Base-by-base conservation (phyloP, 2,329 filamentous ascomycete genomes). In the Colletotrichum liriopes region DNA sequence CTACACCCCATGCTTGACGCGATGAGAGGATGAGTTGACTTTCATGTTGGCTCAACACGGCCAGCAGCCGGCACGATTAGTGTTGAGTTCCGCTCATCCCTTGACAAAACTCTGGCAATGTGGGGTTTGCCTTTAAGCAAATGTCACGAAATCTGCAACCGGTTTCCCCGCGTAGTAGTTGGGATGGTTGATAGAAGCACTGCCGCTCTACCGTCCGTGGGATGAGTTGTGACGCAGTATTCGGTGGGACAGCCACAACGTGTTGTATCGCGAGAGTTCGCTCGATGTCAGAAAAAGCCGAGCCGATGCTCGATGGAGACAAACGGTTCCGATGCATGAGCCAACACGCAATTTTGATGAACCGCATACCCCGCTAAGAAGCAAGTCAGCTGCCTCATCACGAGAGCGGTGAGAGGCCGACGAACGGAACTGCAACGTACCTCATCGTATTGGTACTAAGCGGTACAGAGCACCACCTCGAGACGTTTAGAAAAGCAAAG, bases 381-480 rank as follows among this genome's bases (percentile, higher is more conserved):
- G 59, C 32, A 69, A 72, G 65, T 72, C 65, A 72, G 59, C 70
- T 72, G 70, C 65, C 56, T 69, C 60, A 60, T 65, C 65, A 56
- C 39, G 47, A 65, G 54, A 72, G 70, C 70, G 69, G 69, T 72
- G 69, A 72, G 59, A 54, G 45, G 37, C 43, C 23, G 65, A 64
- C 20, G 32, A 26, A 35, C 41, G 29, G 47, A 58, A 45, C 9
- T 41, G 23, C 16, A 47, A 26, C 35, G 29, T 67, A 47, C 37
- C 35, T 9, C 39, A 23, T 41, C 37, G 47, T 47, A 32, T 55
- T 37, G n/a, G 70, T 72, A 69, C 59, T 52, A 35, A 41, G 47
- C 54, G 64, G n/a, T 29, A 32, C 29, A 20, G 47, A 64, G 35
- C 39, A 26, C 23, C 37, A 51, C 26, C 32, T 39, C 23, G 29